Conservation (phyloP, 768 basidiomycete genomes). For the Auriscalpium microsporum region DNA sequence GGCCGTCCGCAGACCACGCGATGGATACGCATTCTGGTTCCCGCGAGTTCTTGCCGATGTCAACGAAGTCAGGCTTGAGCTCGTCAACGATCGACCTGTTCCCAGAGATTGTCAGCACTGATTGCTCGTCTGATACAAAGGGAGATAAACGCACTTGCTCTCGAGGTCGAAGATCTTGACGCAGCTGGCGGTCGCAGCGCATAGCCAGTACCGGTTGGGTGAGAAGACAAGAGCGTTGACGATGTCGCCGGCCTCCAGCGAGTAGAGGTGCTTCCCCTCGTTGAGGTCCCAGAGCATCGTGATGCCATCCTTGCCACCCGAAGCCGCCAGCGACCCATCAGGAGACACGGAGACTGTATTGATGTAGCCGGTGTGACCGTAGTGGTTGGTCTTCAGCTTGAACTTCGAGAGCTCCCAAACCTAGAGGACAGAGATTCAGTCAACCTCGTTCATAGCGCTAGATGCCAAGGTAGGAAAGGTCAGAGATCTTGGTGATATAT, state of each 20-base stretch:
- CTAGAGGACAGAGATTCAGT: slow-evolving; percentile 31
- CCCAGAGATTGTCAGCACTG: neutral
- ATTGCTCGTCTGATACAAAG: neutral
- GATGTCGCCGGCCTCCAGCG: slow-evolving; percentile 94
- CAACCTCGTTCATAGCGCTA: neutral
- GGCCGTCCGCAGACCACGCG: slow-evolving; percentile 97
- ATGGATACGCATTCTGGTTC: slow-evolving; percentile 93
- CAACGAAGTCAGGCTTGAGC: slow-evolving; percentile 90
- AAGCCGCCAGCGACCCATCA: slow-evolving; percentile 97
- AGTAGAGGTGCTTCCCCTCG: slow-evolving; percentile 99
- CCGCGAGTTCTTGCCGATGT: slow-evolving; percentile 59
- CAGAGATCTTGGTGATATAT: slow-evolving; percentile 68
- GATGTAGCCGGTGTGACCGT: slow-evolving; percentile 98
- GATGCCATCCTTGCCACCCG: slow-evolving; percentile 98
- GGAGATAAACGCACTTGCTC: slow-evolving; percentile 71
- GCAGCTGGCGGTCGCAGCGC: slow-evolving; percentile 93
- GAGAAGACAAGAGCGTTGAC: slow-evolving; percentile 99
- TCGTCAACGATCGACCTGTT: slow-evolving; percentile 93
- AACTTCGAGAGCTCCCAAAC: slow-evolving; percentile 99
- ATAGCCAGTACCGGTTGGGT: slow-evolving; percentile 99
- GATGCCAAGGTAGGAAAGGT: slow-evolving; percentile 18
- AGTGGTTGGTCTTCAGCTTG: slow-evolving; percentile 99
- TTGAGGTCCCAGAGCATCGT: slow-evolving; percentile 99
- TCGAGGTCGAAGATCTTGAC: slow-evolving; percentile 99
- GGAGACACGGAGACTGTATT: slow-evolving; percentile 98